Evolutionary conservation across 139 green algal species (phyloP).

Genomic region (Chlorella sp.): DNA sequence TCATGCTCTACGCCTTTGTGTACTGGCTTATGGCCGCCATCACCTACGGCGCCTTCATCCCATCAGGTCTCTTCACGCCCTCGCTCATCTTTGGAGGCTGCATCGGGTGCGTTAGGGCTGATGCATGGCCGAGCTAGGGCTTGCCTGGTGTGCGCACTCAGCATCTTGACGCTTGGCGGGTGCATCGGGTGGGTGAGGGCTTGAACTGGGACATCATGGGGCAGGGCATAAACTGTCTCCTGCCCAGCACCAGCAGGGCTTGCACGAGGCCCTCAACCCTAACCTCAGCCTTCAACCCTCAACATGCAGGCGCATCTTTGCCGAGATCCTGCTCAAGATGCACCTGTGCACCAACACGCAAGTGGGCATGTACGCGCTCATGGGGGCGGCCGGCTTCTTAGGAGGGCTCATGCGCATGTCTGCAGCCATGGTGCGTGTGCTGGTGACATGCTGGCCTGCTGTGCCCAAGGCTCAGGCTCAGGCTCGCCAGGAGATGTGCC

Average conservation of each 20-base stretch:
- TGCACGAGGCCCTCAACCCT: too few relatives aligned
- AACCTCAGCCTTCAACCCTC: too few relatives aligned
- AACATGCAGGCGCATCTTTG: slow-evolving; percentile 33
- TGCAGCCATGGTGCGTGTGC: slow-evolving; percentile 34
- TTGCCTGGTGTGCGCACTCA: too few relatives aligned
- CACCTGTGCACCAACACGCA: slow-evolving; percentile 8
- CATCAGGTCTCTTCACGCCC: slow-evolving; percentile 51
- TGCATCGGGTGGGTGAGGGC: background rate
- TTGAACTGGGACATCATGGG: background rate
- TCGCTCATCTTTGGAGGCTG: slow-evolving; percentile 49
- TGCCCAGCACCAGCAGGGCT: too few relatives aligned
- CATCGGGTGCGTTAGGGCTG: slow-evolving; percentile 43
- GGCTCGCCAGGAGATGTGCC: too few relatives aligned
- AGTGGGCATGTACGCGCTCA: slow-evolving; percentile 49
- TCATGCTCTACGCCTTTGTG: slow-evolving; percentile 29
- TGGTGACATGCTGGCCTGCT: too few relatives aligned
- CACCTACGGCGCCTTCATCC: slow-evolving; percentile 56
- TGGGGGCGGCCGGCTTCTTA: slow-evolving; percentile 63
- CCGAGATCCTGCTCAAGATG: slow-evolving; percentile 33
- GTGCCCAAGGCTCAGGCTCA: too few relatives aligned
- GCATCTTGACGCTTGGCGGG: background rate
- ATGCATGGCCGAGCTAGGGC: too few relatives aligned
- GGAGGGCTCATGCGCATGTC: slow-evolving; percentile 73
- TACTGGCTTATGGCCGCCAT: slow-evolving; percentile 49
- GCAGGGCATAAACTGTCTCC: too few relatives aligned